A percentile compares a stretch with the other conserved stretches of the same genome.
These are phyloP conservation scores for Xerocomellus chrysenteron DNA, from an alignment of 768 basidiomycete species.

Conservation along the genomic window DNA sequence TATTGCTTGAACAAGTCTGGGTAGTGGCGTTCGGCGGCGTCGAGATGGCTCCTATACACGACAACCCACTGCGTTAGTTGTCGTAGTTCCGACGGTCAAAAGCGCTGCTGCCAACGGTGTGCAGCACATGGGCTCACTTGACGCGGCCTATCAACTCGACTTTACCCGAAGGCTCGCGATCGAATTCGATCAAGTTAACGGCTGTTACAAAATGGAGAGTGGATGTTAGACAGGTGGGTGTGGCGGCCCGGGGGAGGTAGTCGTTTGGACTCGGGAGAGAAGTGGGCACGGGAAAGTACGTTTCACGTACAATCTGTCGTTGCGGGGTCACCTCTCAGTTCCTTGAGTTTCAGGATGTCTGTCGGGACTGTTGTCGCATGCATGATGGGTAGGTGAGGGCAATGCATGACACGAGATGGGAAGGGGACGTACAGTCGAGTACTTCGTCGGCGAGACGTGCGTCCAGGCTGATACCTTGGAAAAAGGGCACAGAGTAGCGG, in stretches of 20 bases:
- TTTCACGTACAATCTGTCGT: conserved; percentile 60
- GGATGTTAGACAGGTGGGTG: background rate
- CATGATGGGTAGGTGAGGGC: background rate
- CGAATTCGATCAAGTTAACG: conserved; percentile 77
- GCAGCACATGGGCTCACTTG: conserved; percentile 50
- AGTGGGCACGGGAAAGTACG: background rate
- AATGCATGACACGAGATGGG: background rate
- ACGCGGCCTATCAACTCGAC: conserved; percentile 76
- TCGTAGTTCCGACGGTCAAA: background rate
- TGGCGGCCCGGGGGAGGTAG: too few species aligned
- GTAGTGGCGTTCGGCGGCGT: conserved; percentile 76
- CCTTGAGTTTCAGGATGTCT: conserved; percentile 61
- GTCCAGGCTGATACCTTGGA: conserved; percentile 72
- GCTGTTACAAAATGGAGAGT: conserved; percentile 40
- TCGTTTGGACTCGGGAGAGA: too few species aligned
- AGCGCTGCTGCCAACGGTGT: background rate
- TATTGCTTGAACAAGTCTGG: conserved; percentile 67
- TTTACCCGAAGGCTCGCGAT: conserved; percentile 62
- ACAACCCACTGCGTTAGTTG: background rate
- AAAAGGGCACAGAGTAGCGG: conserved; percentile 83
- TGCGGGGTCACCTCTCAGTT: conserved; percentile 50
- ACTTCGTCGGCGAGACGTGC: conserved; percentile 48
- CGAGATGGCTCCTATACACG: conserved; percentile 72
- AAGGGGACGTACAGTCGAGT: conserved; percentile 42
- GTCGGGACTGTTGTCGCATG: conserved; percentile 48